Evolutionary conservation across 140 eudicot genomes (phyloP), one percentile per base, ranked within the genome.

Genomic region (Stevia rebaudiana): DNA sequence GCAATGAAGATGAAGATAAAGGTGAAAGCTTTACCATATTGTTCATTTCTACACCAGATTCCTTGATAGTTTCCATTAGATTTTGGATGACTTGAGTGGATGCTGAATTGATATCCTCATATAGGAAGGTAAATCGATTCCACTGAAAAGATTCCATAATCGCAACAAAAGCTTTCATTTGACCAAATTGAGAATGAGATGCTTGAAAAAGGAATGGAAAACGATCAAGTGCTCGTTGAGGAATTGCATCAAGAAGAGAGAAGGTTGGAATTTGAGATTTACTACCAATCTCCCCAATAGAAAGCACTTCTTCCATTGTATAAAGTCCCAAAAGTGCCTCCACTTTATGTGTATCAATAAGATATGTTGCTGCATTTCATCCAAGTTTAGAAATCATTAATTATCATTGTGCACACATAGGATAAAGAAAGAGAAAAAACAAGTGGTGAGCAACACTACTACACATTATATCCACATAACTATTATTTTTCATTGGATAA

Each of bases 201-300:
- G 89, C 81, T 80, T 80, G 85, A 63, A 83, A 46, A 18, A 83
- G 80, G 60, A 73, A 70, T 6, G 89, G 85, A 55, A 76, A 76
- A 11, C 36, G 80, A 54, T 57, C 61, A 3, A 70, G 61, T 8
- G 81, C 76, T 52, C 69, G 37, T 47, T 75, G 35, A 31, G 85
- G 85, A 73, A 65, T 37, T 2, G 78, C 69, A 65, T 79, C 83
- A 6, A 75, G 48, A 24, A 83, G 73, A 11, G 84, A 76, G 21
- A 83, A 68, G 11, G 58, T 69, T 37, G 89, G 85, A 59, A 73
- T 39, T 13, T 74, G 69, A 51, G 46, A 28, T 21, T 55, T 59
- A 12, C 22, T 58, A 4, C 67, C 58, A 39, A 80, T 52, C 37
- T 80, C 90, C 24, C 81, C 83, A 8, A 77, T 57, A 37, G 69